Evolutionary conservation across 495 filamentous ascomycete species (phyloP).

Genomic region (Aspergillus saccharolyticus): DNA sequence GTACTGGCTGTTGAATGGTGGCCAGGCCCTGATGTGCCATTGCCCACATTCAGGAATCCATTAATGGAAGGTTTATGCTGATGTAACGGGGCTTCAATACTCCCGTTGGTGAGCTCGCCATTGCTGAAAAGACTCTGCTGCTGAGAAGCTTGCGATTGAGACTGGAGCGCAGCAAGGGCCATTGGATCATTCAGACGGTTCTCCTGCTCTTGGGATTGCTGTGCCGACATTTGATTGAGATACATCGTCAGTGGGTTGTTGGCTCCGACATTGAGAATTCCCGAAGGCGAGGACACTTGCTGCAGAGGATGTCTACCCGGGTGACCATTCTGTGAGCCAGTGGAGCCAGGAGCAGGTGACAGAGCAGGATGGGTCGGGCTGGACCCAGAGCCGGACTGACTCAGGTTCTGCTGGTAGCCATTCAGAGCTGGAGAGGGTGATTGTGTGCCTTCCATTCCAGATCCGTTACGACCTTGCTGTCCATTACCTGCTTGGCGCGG

Average conservation of each 20-base stretch:
- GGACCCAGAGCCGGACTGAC: constrained; percentile 59
- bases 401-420: constrained; percentile 45
- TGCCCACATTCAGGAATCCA: constrained; percentile 57
- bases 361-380: constrained; percentile 60
- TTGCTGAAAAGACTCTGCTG: constrained; percentile 50
- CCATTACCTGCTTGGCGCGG: constrained; percentile 71
- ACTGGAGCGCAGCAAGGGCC: constrained; percentile 51
- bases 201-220: constrained; percentile 63
- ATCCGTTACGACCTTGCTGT: constrained; percentile 54
- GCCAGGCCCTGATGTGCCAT: constrained; percentile 53
- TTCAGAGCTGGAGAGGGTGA: constrained; percentile 54
- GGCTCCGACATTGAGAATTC: constrained; percentile 68
- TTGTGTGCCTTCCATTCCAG: constrained; percentile 54
- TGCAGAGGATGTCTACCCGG: constrained; percentile 47
- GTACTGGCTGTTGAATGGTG: constrained; percentile 61
- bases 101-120: constrained; percentile 53
- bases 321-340: constrained; percentile 49
- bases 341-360: constrained; percentile 53
- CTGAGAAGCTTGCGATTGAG: constrained; percentile 57
- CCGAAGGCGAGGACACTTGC: constrained; percentile 54
- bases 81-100: constrained; percentile 43
- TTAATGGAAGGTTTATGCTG: constrained; percentile 54
- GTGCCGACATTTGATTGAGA: constrained; percentile 76
- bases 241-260: constrained; percentile 96
- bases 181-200: constrained; percentile 46